phyloP scores from a whole-genome alignment of 306 rosid genomes.

The Canavalia gladiata region DNA sequence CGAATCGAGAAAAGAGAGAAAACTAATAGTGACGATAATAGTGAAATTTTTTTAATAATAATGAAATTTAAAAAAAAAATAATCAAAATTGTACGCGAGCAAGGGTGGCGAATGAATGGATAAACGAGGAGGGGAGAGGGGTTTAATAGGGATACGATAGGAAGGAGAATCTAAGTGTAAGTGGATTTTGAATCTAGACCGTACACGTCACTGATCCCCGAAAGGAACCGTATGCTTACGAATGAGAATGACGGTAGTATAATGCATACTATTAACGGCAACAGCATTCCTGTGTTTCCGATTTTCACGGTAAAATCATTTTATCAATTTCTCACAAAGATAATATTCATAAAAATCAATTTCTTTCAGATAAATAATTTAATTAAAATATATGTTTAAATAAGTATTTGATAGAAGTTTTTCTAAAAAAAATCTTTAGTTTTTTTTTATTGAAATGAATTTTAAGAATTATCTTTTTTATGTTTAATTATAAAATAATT shows the following conservation, averaged over 20 bases:
- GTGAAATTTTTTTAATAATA: not conserved
- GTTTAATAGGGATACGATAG: slow-evolving; percentile 42
- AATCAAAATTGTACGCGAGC: not conserved
- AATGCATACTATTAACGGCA: not conserved
- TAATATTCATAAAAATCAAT: too few species aligned
- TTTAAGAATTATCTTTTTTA: too few species aligned
- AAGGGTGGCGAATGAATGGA: not conserved
- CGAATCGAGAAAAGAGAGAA: not conserved
- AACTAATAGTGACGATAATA: not conserved
- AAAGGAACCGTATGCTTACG: slow-evolving; percentile 39
- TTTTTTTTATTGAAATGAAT: too few species aligned
- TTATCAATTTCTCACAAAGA: not conserved
- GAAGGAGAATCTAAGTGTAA: slow-evolving; percentile 32
- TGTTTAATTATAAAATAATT: too few species aligned
- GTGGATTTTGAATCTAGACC: slow-evolving; percentile 64
- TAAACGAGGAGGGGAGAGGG: not conserved
- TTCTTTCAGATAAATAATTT: too few species aligned
- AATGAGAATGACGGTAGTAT: slow-evolving; percentile 45
- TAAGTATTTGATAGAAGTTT: too few species aligned
- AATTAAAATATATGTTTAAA: too few species aligned
- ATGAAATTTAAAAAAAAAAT: not conserved
- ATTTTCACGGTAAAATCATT: not conserved
- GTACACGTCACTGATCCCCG: slow-evolving; percentile 80
- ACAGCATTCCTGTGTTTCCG: not conserved
- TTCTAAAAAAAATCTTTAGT: too few species aligned